Base-by-base conservation (phyloP, 2,329 filamentous ascomycete species). In the Microthyrium microscopicum region DNA sequence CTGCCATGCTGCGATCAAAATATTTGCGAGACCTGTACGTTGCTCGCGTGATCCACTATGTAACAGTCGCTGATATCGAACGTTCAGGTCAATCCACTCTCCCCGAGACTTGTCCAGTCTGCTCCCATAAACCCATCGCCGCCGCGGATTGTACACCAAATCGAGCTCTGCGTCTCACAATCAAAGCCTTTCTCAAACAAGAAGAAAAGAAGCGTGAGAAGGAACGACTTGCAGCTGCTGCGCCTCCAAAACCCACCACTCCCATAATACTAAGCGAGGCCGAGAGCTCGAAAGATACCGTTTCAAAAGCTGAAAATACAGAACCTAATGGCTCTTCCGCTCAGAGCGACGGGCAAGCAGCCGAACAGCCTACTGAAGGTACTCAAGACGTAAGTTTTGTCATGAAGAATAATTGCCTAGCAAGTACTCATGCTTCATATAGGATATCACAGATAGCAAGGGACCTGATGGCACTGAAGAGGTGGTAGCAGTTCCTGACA, bases 1-100 rank as follows among this genome's bases (percentile, higher is more conserved):
- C 65, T 94, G 19, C 82, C 85, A 2, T 98, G 89, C 58, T 98
- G 89, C 55, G 89, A 94, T 50, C 87, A 92, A 51, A 77, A 80
- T 26, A 92, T 95, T 38, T 95, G 89, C 63, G 79, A 87, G 50
- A 68, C 64, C 42, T 98, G 89, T 94, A 62, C 49, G 76, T 56
- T 19, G 9, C 30, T 26, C 27, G 17, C 31, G 17, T 15, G 5
- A 16, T 38, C 34, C 24, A 22, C 30, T 7, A 36, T 18, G 8
- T 8, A 9, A 13, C 16, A 2, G 18, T 5, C 25, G 16, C 33
- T 37, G 22, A 31, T 33, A 33, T 17, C 33, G 5, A 49, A 49
- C 33, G 38, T 44, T 15, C 43, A 87, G 75, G 83, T 53, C 83
- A 92, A 55, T 64, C 72, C 5, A 75, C 73, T 18, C 64, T 91